These are phyloP conservation scores for Karstenula rhodostoma DNA, from an alignment of 2,329 filamentous ascomycete species.

Conservation along the genomic window DNA sequence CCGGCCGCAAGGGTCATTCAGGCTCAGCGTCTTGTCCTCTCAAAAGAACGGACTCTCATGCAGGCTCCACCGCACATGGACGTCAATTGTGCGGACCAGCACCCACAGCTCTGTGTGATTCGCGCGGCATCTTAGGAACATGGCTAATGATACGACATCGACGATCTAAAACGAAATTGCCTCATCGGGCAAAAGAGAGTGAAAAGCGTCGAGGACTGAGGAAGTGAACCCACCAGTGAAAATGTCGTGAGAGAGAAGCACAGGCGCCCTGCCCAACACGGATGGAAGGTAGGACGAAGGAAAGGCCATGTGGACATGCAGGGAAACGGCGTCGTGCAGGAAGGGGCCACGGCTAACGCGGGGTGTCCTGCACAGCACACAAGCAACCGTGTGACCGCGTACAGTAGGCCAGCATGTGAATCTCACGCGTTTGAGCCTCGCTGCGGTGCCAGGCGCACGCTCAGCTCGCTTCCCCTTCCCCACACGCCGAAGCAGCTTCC, in stretches of 20 bases:
- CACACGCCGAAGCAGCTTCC: background rate
- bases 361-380: background rate
- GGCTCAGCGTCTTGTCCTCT: background rate
- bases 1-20: background rate
- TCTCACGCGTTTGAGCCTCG: background rate
- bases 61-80: slow-evolving; percentile 1
- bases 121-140: background rate
- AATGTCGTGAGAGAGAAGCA: background rate
- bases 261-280: background rate
- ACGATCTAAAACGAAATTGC: slow-evolving; percentile 6
- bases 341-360: background rate
- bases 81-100: background rate
- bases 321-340: background rate
- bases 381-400: background rate
- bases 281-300: background rate
- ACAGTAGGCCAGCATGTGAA: background rate
- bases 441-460: background rate
- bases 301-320: background rate
- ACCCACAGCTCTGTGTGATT: background rate
- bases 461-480: background rate
- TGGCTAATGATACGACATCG: background rate
- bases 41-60: background rate
- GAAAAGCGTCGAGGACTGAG: slow-evolving; percentile 8
- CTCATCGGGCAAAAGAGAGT: background rate
- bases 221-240: slow-evolving; percentile 17